These are phyloP conservation scores for Barnettozyma populi DNA, from an alignment of 805 yeast genomes.

Conservation along the genomic window DNA sequence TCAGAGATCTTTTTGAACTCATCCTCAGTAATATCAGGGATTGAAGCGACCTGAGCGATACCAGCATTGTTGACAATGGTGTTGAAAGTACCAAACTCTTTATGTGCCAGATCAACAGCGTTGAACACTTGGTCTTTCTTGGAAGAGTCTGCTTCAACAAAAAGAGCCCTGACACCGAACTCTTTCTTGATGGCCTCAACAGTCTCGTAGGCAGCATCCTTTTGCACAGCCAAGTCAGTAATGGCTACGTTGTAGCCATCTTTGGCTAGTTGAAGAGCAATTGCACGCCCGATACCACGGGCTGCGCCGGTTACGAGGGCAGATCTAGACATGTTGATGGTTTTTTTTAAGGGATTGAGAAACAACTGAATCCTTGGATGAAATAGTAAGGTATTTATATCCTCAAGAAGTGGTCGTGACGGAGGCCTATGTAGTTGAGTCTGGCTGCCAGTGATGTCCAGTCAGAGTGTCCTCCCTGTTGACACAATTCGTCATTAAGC, in stretches of 20 bases:
- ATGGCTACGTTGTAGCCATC: constrained; percentile 49
- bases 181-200: constrained; percentile 18
- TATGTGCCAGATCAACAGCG: constrained; percentile 26
- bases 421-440: too few species aligned
- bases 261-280: constrained; percentile 71
- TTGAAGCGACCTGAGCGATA: constrained; percentile 24
- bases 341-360: not conserved
- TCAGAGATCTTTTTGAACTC: constrained; percentile 22
- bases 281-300: constrained; percentile 86
- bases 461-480: not conserved
- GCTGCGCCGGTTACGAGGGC: constrained; percentile 90
- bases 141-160: constrained; percentile 25
- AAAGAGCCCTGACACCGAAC: constrained; percentile 20
- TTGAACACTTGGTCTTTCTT: constrained; percentile 21
- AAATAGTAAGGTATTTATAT: not conserved
- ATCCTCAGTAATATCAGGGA: constrained; percentile 25
- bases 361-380: not conserved
- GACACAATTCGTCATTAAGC: not conserved
- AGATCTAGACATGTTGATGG: constrained; percentile 10
- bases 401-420: not conserved
- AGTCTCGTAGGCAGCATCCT: constrained; percentile 19
- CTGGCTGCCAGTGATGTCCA: not conserved
- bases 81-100: constrained; percentile 29
- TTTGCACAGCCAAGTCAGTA: constrained; percentile 25
- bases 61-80: constrained; percentile 36